Evolutionary conservation across 2,329 filamentous ascomycete genomes (phyloP).

Genomic region (Fusarium pseudograminearum): DNA sequence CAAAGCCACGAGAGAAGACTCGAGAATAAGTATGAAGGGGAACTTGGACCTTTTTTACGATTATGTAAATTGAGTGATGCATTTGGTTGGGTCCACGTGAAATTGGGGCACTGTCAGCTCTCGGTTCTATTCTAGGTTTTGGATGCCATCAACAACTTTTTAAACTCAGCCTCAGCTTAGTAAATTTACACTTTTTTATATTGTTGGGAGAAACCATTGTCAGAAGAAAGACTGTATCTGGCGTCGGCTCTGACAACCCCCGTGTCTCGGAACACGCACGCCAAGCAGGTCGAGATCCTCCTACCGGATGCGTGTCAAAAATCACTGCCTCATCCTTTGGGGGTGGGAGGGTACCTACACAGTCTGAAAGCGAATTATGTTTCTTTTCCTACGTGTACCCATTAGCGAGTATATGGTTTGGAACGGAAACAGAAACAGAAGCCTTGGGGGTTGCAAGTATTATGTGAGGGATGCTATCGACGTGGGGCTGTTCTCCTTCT

Average conservation of each 20-base stretch:
- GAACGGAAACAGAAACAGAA: constrained; percentile 11
- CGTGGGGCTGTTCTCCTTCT: constrained; percentile 18
- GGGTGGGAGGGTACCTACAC: constrained; percentile 28
- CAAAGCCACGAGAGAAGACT: no score
- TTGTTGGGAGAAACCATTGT: background rate
- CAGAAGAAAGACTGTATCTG: background rate
- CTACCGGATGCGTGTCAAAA: constrained; percentile 34
- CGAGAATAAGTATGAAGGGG: no score
- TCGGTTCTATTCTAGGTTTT: background rate
- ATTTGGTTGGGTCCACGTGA: no score
- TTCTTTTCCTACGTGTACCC: background rate
- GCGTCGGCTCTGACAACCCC: constrained; percentile 5
- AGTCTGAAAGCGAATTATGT: constrained; percentile 14
- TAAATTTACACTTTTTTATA: background rate
- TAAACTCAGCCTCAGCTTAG: constrained; percentile 4
- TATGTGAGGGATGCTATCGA: constrained; percentile 41
- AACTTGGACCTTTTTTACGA: background rate
- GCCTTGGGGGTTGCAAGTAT: background rate
- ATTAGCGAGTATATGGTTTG: background rate
- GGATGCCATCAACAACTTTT: background rate
- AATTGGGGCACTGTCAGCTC: background rate
- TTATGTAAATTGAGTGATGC: background rate
- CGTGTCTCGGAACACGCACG: constrained; percentile 14
- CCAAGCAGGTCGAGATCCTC: constrained; percentile 7
- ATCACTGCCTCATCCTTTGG: constrained; percentile 23